Percentiles rank a stretch among this genome's conserved stretches.
Conservation (phyloP, 2,329 filamentous ascomycete species). For the Talaromyces sp. region DNA sequence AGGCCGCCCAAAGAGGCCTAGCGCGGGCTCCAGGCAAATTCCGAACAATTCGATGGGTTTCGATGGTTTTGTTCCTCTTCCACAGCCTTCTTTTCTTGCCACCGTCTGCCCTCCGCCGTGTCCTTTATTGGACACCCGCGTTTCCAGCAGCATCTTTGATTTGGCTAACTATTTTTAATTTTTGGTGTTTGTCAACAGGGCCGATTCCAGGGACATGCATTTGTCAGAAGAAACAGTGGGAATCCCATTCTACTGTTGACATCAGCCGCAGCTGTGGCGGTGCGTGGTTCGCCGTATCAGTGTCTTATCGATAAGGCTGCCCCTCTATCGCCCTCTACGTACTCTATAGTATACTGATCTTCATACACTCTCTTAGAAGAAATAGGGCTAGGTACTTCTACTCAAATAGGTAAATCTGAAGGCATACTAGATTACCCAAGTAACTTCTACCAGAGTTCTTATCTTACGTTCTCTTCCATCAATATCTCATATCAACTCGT, state of each 20-base stretch:
- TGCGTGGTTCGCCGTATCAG: not conserved
- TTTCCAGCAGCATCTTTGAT: not conserved
- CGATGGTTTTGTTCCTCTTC: slow-evolving; percentile 10
- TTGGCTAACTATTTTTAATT: not conserved
- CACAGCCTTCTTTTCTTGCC: slow-evolving; percentile 12
- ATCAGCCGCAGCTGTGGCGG: slow-evolving; percentile 8
- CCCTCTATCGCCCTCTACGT: not conserved
- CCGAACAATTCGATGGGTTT: slow-evolving; percentile 20
- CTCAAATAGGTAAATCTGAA: not conserved
- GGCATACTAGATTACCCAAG: not conserved
- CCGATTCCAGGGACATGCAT: not conserved
- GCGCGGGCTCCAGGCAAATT: slow-evolving; percentile 14
- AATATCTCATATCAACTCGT: not conserved
- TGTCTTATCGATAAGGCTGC: slow-evolving; percentile 2
- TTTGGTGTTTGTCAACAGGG: not conserved
- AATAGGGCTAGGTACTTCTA: not conserved
- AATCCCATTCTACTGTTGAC: not conserved
- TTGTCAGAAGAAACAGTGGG: not conserved
- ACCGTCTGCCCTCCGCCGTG: not conserved
- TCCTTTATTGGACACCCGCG: not conserved
- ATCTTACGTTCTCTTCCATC: not conserved
- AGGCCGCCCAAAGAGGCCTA: slow-evolving; percentile 11
- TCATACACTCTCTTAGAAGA: not conserved
- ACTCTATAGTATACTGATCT: not conserved
- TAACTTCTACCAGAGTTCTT: too few relatives aligned